These are phyloP conservation scores for Teunomyces aglyptinius DNA, from an alignment of 805 yeast genomes.

Conservation along the genomic window DNA sequence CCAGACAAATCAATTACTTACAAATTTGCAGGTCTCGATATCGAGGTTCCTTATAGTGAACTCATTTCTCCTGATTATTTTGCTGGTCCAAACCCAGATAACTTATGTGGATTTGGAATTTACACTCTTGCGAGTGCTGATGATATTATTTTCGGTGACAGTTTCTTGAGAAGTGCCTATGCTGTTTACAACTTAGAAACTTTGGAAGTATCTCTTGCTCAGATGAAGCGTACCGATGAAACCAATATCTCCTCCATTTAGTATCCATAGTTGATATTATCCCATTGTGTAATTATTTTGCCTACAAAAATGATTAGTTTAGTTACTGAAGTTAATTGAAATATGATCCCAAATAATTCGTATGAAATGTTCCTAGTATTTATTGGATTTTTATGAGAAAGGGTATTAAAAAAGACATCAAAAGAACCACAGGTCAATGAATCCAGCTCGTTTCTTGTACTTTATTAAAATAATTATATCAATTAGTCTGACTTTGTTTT, in stretches of 20 bases:
- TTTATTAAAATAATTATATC: background rate
- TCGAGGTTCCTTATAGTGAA: slow-evolving; percentile 8
- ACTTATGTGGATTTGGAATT: background rate
- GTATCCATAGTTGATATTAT: background rate
- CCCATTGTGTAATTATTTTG: background rate
- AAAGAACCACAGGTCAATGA: too few relatives aligned
- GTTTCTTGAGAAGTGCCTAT: slow-evolving; percentile 51
- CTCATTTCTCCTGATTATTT: background rate
- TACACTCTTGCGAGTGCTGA: background rate
- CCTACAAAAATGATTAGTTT: background rate
- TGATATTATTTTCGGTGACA: slow-evolving; percentile 46
- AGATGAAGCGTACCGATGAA: slow-evolving; percentile 34
- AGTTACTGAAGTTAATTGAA: too few relatives aligned
- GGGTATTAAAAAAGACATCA: too few relatives aligned
- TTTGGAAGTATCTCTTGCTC: slow-evolving; percentile 45
- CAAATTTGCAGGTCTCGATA: slow-evolving; percentile 5
- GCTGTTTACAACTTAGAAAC: slow-evolving; percentile 54
- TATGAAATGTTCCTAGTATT: too few relatives aligned
- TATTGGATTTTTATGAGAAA: too few relatives aligned
- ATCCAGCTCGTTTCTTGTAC: background rate
- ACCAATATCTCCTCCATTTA: slow-evolving; percentile 6
- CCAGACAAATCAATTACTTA: slow-evolving; percentile 6
- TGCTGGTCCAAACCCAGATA: background rate
- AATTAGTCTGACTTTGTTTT: background rate
- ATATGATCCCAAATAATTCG: too few relatives aligned